A percentile compares a stretch with the other conserved stretches of the same genome.
These are phyloP conservation scores for Zalaria obscura DNA, from an alignment of 2,329 filamentous ascomycete species.

Conservation along the genomic window DNA sequence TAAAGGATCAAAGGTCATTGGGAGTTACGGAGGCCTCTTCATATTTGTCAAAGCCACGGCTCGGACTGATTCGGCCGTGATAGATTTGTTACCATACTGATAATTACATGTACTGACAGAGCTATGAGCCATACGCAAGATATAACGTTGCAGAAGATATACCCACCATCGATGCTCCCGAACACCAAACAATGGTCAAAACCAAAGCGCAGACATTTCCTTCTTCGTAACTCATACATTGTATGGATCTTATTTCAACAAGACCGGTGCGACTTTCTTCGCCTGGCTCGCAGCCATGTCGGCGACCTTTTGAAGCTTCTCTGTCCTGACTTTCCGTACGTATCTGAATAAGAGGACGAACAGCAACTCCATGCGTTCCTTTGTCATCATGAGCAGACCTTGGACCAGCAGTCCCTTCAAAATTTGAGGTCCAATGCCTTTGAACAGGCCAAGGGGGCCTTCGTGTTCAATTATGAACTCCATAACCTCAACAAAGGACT, in stretches of 20 bases:
- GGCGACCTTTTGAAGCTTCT: conserved; percentile 55
- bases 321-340: conserved; percentile 53
- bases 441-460: conserved; percentile 73
- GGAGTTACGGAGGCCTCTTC: no score
- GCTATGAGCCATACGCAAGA: no score
- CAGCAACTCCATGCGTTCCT: conserved; percentile 82
- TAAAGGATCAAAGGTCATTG: no score
- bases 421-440: conserved; percentile 90
- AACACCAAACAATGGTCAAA: not conserved
- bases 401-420: conserved; percentile 87
- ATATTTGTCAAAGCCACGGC: no score
- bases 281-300: conserved; percentile 45
- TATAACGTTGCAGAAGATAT: no score
- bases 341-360: conserved; percentile 82
- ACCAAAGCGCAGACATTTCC: no score
- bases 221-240: no score
- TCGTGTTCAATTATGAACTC: conserved; percentile 83
- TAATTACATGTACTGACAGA: no score
- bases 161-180: not conserved
- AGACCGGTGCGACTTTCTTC: conserved; percentile 35
- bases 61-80: no score
- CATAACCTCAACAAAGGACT: conserved; percentile 90
- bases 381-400: conserved; percentile 97
- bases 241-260: conserved; percentile 26
- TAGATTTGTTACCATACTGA: no score